These are phyloP conservation scores for Hysterangium stoloniferum DNA, from an alignment of 768 basidiomycete species.

Conservation along the genomic window DNA sequence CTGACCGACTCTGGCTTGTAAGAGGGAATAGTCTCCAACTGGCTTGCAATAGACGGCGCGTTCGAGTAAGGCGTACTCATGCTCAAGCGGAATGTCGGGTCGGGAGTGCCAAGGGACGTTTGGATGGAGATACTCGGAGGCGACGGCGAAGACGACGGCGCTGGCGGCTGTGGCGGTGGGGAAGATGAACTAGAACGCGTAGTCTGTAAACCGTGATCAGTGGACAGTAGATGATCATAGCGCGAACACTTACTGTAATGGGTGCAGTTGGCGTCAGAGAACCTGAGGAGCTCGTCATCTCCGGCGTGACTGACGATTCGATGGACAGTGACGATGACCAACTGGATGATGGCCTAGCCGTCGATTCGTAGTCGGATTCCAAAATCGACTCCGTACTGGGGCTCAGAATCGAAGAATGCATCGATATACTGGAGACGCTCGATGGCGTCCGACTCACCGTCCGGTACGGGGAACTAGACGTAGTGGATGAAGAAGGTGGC, in stretches of 20 bases:
- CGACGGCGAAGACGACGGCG: slow-evolving; percentile 26
- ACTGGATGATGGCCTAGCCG: not conserved
- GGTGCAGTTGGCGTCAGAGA: slow-evolving; percentile 4
- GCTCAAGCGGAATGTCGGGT: slow-evolving; percentile 40
- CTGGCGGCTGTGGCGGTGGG: slow-evolving; percentile 17
- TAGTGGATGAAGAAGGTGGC: slow-evolving; percentile 4
- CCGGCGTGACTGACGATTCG: slow-evolving; percentile 8
- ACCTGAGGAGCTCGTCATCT: not conserved
- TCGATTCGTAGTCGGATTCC: not conserved
- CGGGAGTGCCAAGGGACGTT: slow-evolving; percentile 26
- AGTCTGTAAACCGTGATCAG: not conserved
- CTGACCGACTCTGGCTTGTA: slow-evolving; percentile 33
- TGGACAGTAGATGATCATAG: not conserved
- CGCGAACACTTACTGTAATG: not conserved
- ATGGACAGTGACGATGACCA: slow-evolving; percentile 1
- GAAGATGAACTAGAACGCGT: slow-evolving; percentile 6
- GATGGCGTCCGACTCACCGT: slow-evolving; percentile 4
- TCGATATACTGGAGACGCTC: slow-evolving; percentile 8
- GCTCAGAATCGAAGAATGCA: slow-evolving; percentile 9
- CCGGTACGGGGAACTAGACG: not conserved
- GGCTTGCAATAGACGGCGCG: slow-evolving; percentile 40
- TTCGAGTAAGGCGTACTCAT: slow-evolving; percentile 41
- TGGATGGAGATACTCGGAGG: slow-evolving; percentile 36
- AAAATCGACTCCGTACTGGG: slow-evolving; percentile 7
- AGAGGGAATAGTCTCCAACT: slow-evolving; percentile 37